Evolutionary conservation across 2,329 filamentous ascomycete genomes (phyloP), one percentile per base, ranked within the genome.

Genomic region (Claviceps purpurea): DNA sequence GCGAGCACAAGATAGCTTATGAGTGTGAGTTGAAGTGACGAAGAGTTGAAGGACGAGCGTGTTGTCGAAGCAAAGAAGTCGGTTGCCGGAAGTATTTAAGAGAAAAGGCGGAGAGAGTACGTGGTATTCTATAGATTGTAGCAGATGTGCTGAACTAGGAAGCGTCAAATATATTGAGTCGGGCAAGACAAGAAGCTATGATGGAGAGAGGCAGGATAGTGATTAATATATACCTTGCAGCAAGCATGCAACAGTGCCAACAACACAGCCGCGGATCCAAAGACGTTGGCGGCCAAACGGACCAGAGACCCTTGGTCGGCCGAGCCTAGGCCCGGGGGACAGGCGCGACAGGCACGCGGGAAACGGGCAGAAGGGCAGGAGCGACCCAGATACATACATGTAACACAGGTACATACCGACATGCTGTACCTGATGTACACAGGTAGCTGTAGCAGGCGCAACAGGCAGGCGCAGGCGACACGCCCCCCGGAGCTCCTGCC

Each of bases 181-280:
- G 22, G 41, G 14, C 30, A 37, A 34, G 38, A 40, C 20, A 34
- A 45, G 41, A 34, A 39, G 39, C n/a, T 22, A 20, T 45, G 39
- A 24, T 45, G 34, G 26, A 51, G 49, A 44, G 42, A 34, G 40
- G 52, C 47, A 47, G 44, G 52, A 41, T 39, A 26, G 52, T 54
- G 43, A 43, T 43, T 10, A 18, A 41, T 41, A 41, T 18, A 10
- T 41, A 24, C 20, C 42, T 43, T 43, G 42, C 14, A 24, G 42
- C 16, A 43, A 43, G 42, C 24, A 43, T 43, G 20, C 42, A 16
- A 24, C 42, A 14, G 42, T 22, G 42, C 20, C 18, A 42, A 24
- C 45, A 43, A 47, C 41, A 30, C 39, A 37, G 22, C 44, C 13
- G 43, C 37, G 10, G 42, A 22, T 5, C 42, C 30, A 34, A 24